Conservation (phyloP, 2,329 filamentous ascomycete genomes). For the Fusarium lateritium region DNA sequence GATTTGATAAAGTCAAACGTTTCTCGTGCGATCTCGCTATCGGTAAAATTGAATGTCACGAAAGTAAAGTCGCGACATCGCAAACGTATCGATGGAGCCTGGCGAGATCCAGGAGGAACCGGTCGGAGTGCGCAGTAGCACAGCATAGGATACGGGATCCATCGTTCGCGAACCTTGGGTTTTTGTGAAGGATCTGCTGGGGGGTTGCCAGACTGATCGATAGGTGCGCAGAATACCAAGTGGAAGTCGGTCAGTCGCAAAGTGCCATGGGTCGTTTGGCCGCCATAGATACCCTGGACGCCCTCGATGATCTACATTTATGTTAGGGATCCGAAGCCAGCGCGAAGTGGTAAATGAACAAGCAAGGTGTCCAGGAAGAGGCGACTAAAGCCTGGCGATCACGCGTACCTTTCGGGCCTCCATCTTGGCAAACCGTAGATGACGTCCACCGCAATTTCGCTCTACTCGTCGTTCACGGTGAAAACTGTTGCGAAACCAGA, state of each 20-base stretch:
- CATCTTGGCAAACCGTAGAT: constrained; percentile 49
- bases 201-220: constrained; percentile 49
- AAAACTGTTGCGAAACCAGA: not conserved
- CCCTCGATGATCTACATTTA: constrained; percentile 64
- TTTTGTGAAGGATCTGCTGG: constrained; percentile 42
- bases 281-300: constrained; percentile 73
- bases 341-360: not conserved
- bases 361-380: not conserved
- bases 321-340: constrained; percentile 35
- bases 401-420: constrained; percentile 59
- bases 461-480: not conserved
- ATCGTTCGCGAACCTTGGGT: constrained; percentile 75
- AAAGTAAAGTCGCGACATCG: constrained; percentile 95
- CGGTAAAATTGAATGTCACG: constrained; percentile 88
- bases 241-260: constrained; percentile 76
- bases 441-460: constrained; percentile 11
- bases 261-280: constrained; percentile 69
- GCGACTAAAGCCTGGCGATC: constrained; percentile 14
- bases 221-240: constrained; percentile 66
- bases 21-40: constrained; percentile 82
- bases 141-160: constrained; percentile 96
- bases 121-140: constrained; percentile 83
- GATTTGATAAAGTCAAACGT: constrained; percentile 89
- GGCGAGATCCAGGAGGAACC: constrained; percentile 76
- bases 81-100: constrained; percentile 86